Evolutionary conservation across 139 green algal genomes (phyloP).

Genomic region (Ettlia oleoabundans): DNA sequence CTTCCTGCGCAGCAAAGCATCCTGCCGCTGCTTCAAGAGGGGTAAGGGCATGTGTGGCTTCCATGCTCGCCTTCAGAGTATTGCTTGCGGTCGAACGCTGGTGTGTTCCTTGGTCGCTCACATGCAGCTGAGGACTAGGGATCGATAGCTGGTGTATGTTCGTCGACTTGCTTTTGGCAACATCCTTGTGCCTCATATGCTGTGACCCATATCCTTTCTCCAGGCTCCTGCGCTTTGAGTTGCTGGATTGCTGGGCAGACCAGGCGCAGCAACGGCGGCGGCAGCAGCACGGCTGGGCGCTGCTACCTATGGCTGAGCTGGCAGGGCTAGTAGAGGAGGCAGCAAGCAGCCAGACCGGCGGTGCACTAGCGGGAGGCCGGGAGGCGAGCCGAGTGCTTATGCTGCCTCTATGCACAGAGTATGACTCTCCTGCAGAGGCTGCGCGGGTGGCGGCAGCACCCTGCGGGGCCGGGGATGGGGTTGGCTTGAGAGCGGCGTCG

Average conservation of each 20-base stretch:
- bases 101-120: too few species aligned
- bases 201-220: background rate
- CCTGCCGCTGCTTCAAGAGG: conserved; percentile 20
- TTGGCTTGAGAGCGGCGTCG: background rate
- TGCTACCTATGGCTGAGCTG: conserved; percentile 9
- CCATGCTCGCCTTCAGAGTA: too few species aligned
- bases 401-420: conserved; percentile 30
- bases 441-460: background rate
- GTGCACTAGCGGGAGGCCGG: background rate
- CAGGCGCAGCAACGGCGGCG: background rate
- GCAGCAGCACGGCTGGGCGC: conserved; percentile 28
- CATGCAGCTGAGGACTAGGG: too few species aligned
- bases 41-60: conserved; percentile 6
- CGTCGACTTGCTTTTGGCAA: too few species aligned
- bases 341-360: background rate
- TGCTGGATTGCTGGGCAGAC: conserved; percentile 27
- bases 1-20: background rate
- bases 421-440: background rate
- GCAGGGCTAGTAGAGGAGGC: background rate
- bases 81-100: too few species aligned
- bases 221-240: conserved; percentile 32
- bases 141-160: too few species aligned
- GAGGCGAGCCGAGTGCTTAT: background rate
- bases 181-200: too few species aligned
- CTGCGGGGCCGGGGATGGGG: background rate